Evolutionary conservation across 495 filamentous ascomycete genomes (phyloP).

Genomic region (Penicillium angulare): DNA sequence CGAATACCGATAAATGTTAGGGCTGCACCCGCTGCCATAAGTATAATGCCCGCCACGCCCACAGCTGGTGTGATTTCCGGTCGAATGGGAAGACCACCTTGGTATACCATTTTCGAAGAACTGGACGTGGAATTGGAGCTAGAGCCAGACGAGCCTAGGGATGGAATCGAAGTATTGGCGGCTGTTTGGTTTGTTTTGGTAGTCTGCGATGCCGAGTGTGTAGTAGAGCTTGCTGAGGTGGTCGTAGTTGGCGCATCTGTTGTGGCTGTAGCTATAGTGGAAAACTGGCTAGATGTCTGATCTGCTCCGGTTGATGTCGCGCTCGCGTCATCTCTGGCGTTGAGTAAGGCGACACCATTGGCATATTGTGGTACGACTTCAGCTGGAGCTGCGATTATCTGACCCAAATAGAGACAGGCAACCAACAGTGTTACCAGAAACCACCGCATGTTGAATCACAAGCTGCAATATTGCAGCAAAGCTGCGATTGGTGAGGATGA

Average conservation of each 20-base stretch:
- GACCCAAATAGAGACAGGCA: constrained; percentile 6
- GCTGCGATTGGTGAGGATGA: background rate
- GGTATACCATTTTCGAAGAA: constrained; percentile 18
- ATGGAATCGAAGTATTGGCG: no score
- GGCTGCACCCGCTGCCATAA: constrained; percentile 65
- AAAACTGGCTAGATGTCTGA: constrained; percentile 4
- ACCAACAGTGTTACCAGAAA: constrained; percentile 6
- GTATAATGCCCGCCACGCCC: constrained; percentile 72
- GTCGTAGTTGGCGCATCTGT: constrained; percentile 6
- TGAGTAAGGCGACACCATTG: constrained; percentile 2
- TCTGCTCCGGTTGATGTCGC: constrained; percentile 13
- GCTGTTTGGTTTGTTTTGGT: no score
- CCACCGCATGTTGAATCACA: constrained; percentile 22
- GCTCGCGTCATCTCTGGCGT: constrained; percentile 6
- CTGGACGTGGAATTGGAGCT: constrained; percentile 6
- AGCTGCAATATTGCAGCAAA: background rate
- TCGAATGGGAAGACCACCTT: constrained; percentile 60
- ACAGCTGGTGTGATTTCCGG: constrained; percentile 78
- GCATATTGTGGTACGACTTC: constrained; percentile 3
- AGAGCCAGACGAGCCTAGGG: no score
- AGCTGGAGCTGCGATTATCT: constrained; percentile 18
- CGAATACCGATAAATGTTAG: constrained; percentile 81
- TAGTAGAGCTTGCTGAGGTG: constrained; percentile 10
- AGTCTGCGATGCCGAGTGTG: constrained; percentile 10
- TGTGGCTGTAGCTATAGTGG: constrained; percentile 16